Conservation (phyloP, 805 yeast genomes). For the Metschnikowia orientalis region DNA sequence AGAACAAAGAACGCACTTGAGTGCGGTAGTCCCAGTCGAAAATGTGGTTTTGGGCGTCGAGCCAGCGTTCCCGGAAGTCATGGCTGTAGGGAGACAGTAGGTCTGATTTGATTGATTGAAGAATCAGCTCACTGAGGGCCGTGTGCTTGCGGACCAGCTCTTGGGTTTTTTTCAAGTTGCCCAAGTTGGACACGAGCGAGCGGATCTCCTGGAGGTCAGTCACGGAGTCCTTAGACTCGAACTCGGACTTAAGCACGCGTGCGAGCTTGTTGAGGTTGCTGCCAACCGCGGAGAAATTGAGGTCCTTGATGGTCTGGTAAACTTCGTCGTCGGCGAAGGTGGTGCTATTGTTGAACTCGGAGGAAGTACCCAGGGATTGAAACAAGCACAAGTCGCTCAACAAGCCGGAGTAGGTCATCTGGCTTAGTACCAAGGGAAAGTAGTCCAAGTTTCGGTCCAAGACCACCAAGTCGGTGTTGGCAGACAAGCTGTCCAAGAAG, state of each 20-base stretch:
- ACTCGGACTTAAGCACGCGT: slow-evolving; percentile 61
- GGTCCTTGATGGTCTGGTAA: slow-evolving; percentile 49
- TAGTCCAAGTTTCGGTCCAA: slow-evolving; percentile 76
- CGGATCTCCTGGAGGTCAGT: slow-evolving; percentile 49
- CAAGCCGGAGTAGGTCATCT: slow-evolving; percentile 77
- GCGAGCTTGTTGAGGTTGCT: slow-evolving; percentile 67
- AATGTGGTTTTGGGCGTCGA: slow-evolving; percentile 68
- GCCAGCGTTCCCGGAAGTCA: slow-evolving; percentile 39
- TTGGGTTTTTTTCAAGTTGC: slow-evolving; percentile 63
- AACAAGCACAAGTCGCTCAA: slow-evolving; percentile 66
- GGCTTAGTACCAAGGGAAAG: slow-evolving; percentile 66
- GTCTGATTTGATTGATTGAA: slow-evolving; percentile 40
- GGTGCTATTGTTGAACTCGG: slow-evolving; percentile 23
- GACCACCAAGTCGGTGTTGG: slow-evolving; percentile 67
- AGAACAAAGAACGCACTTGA: slow-evolving; percentile 26
- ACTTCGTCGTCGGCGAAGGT: slow-evolving; percentile 43
- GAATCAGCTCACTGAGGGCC: slow-evolving; percentile 59
- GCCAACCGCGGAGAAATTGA: slow-evolving; percentile 81
- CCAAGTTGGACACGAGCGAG: slow-evolving; percentile 64
- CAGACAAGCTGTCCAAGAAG: slow-evolving; percentile 30
- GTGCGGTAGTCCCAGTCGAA: slow-evolving; percentile 40
- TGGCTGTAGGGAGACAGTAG: slow-evolving; percentile 18
- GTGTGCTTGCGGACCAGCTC: slow-evolving; percentile 71
- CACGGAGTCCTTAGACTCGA: slow-evolving; percentile 37
- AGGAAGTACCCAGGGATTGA: slow-evolving; percentile 27